Conservation (phyloP, 768 basidiomycete species). For the Naganishia vaughanmartiniae region DNA sequence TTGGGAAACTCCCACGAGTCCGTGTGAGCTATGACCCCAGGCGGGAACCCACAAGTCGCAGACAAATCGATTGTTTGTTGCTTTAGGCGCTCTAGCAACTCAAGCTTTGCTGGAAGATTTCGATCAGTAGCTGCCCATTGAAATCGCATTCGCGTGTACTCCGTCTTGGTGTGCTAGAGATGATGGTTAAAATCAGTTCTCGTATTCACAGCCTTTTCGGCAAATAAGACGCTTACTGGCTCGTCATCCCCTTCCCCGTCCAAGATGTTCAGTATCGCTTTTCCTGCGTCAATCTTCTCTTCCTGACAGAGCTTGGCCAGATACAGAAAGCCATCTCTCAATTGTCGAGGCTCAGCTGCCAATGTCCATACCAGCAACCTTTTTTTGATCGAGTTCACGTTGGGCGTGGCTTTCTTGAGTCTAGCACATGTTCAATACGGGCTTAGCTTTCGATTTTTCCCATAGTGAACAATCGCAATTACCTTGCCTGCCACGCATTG, state of each 20-base stretch:
- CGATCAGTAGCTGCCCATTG: conserved; percentile 31
- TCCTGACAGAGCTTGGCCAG: conserved; percentile 47
- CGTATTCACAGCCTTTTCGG: background rate
- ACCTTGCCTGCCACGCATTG: conserved; percentile 42
- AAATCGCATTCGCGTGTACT: conserved; percentile 45
- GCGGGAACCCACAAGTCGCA: conserved; percentile 31
- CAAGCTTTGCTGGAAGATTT: conserved; percentile 22
- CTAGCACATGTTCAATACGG: conserved; percentile 2
- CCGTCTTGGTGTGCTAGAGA: conserved; percentile 41
- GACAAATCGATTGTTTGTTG: conserved; percentile 36
- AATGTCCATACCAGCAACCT: conserved; percentile 46
- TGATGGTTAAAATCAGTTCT: conserved; percentile 1
- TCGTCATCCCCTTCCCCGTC: conserved; percentile 35
- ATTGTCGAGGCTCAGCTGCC: conserved; percentile 36
- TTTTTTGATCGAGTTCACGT: conserved; percentile 47
- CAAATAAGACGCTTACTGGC: conserved; percentile 21
- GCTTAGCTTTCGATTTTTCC: too few species aligned
- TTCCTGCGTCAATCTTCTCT: conserved; percentile 39
- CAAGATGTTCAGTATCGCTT: conserved; percentile 36
- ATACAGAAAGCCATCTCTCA: conserved; percentile 46
- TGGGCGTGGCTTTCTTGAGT: conserved; percentile 42
- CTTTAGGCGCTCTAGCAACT: conserved; percentile 33
- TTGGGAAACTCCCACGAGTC: conserved; percentile 21
- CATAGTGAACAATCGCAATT: background rate
- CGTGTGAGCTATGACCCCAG: background rate